Conservation (phyloP, 2,329 filamentous ascomycete genomes). For the Sarocladiaceae sp. region DNA sequence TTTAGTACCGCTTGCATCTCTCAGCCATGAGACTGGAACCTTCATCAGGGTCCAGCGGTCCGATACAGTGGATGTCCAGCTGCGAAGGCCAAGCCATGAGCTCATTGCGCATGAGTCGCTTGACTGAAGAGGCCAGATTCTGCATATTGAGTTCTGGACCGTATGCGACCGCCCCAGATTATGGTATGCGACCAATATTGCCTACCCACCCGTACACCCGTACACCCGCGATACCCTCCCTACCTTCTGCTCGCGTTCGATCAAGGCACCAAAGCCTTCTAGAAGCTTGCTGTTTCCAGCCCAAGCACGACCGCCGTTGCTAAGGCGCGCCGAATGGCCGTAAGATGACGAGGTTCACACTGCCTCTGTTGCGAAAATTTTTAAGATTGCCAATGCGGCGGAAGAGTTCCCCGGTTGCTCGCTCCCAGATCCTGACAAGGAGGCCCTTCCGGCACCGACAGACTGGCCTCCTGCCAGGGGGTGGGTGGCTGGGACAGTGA, state of each 20-base stretch:
- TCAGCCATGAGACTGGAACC: not conserved
- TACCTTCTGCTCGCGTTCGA: too few species aligned
- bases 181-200: not conserved
- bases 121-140: too few species aligned
- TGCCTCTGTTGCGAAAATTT: slow-evolving; percentile 3
- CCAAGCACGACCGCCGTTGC: not conserved
- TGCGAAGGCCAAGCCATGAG: slow-evolving; percentile 2
- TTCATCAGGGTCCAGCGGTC: slow-evolving; percentile 5
- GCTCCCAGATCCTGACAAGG: slow-evolving; percentile 2
- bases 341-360: not conserved
- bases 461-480: slow-evolving; percentile 4
- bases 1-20: not conserved
- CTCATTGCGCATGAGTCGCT: not conserved
- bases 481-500: not conserved
- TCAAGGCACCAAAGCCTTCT: not conserved
- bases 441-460: slow-evolving; percentile 1
- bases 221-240: not conserved
- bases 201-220: too few species aligned
- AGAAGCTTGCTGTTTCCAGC: not conserved
- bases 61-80: not conserved
- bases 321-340: not conserved
- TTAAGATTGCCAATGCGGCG: slow-evolving; percentile 8
- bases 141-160: too few species aligned
- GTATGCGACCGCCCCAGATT: too few species aligned
- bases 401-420: slow-evolving; percentile 8